These are phyloP conservation scores for Trichoderma sp. DNA, from an alignment of 2,329 filamentous ascomycete genomes.

Conservation along the genomic window DNA sequence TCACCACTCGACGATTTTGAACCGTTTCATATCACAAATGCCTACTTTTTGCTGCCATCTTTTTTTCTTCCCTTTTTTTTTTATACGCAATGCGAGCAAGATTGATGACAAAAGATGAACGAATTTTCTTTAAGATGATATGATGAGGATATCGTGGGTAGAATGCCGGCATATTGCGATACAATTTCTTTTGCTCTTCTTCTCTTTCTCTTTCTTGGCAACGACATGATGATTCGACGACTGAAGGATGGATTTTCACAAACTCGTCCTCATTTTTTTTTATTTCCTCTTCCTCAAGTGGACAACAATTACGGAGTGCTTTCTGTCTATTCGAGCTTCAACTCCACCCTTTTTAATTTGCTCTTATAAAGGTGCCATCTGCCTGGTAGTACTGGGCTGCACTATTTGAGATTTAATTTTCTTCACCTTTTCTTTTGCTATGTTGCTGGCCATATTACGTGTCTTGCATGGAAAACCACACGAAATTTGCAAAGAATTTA, in stretches of 20 bases:
- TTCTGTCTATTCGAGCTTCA: not conserved
- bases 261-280: not conserved
- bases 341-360: constrained; percentile 6
- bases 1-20: constrained; percentile 3
- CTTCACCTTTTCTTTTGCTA: not conserved
- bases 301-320: not conserved
- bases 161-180: constrained; percentile 1
- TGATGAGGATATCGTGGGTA: constrained; percentile 10
- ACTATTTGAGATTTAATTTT: constrained; percentile 5
- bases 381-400: not conserved
- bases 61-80: not conserved
- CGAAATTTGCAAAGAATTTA: not conserved
- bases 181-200: not conserved
- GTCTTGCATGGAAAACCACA: not conserved
- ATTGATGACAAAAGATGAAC: not conserved
- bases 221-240: constrained; percentile 21
- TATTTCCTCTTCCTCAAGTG: not conserved
- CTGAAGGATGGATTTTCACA: not conserved
- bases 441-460: not conserved
- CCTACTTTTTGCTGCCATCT: not conserved
- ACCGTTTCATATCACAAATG: not conserved
- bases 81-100: constrained; percentile 1
- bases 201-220: not conserved
- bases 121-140: constrained; percentile 16
- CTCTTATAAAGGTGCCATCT: not conserved